Percentiles rank a stretch among this genome's conserved stretches.
Conservation (phyloP, 2,329 filamentous ascomycete species). For the Elsinoe ampelina region DNA sequence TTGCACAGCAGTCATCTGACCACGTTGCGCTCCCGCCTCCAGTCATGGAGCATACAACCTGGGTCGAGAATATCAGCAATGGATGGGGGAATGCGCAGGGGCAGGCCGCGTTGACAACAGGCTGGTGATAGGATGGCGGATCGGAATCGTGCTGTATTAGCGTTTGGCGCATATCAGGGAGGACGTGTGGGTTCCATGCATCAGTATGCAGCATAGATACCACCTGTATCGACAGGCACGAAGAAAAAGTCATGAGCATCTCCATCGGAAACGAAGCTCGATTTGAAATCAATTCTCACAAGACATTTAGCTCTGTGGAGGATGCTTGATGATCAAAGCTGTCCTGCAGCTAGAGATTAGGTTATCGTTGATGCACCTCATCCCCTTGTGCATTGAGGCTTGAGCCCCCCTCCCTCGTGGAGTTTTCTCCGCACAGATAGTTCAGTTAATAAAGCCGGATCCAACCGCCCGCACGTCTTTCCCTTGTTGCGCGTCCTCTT, state of each 20-base stretch:
- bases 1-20: background rate
- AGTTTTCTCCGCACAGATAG: background rate
- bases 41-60: background rate
- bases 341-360: slow-evolving; percentile 3
- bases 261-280: background rate
- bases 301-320: background rate
- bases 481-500: slow-evolving; percentile 5
- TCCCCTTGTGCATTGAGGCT: background rate
- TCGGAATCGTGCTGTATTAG: background rate
- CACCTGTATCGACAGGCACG: background rate
- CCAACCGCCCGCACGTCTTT: slow-evolving; percentile 1
- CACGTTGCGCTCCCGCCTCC: background rate
- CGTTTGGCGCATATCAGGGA: background rate
- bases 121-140: background rate
- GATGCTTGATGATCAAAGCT: background rate
- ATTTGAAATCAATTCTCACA: background rate
- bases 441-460: background rate
- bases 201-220: background rate
- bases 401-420: background rate
- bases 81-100: background rate
- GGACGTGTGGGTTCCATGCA: background rate
- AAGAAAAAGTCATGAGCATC: background rate
- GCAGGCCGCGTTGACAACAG: background rate
- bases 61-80: background rate
- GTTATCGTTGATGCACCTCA: background rate